These are phyloP conservation scores for Cercophora sp. DNA, from an alignment of 495 filamentous ascomycete genomes.

Conservation along the genomic window DNA sequence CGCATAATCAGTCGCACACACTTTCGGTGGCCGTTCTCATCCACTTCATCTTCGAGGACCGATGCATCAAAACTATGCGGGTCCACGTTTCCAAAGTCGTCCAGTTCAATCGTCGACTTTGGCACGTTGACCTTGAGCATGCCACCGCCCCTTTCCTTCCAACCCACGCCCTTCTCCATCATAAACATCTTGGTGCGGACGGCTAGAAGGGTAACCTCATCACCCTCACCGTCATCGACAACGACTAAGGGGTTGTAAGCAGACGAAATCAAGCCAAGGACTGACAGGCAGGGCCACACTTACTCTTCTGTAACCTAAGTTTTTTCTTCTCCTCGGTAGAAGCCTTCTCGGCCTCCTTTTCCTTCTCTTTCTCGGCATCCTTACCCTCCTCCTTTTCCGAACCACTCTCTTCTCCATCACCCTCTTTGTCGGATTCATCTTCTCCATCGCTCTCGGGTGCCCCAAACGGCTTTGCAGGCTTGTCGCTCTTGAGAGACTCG, in stretches of 20 bases:
- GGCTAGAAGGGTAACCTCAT: conserved; percentile 67
- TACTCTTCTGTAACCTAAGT: conserved; percentile 64
- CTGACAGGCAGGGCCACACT: too few species aligned
- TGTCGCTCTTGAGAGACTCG: conserved; percentile 50
- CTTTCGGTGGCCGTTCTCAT: conserved; percentile 22
- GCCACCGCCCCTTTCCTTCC: conserved; percentile 84
- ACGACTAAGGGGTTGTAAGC: conserved; percentile 36
- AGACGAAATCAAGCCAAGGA: too few species aligned
- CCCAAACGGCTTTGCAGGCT: conserved; percentile 67
- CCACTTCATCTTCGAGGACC: conserved; percentile 41
- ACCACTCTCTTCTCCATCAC: conserved; percentile 35
- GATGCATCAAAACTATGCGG: conserved; percentile 48
- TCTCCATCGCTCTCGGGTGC: conserved; percentile 62
- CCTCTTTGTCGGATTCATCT: conserved; percentile 42
- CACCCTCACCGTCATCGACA: conserved; percentile 65
- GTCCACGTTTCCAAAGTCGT: conserved; percentile 41
- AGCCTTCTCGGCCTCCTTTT: conserved; percentile 41
- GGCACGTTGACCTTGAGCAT: conserved; percentile 79
- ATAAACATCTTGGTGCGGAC: conserved; percentile 70
- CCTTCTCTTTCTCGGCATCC: conserved; percentile 47
- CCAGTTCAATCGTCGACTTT: conserved; percentile 40
- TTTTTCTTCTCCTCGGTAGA: conserved; percentile 58
- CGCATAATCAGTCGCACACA: conserved; percentile 75
- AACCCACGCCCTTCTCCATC: conserved; percentile 60
- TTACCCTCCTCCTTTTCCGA: conserved; percentile 35